phyloP scores from a whole-genome alignment of 352 stramenopile species.

The Pythium diclinum region DNA sequence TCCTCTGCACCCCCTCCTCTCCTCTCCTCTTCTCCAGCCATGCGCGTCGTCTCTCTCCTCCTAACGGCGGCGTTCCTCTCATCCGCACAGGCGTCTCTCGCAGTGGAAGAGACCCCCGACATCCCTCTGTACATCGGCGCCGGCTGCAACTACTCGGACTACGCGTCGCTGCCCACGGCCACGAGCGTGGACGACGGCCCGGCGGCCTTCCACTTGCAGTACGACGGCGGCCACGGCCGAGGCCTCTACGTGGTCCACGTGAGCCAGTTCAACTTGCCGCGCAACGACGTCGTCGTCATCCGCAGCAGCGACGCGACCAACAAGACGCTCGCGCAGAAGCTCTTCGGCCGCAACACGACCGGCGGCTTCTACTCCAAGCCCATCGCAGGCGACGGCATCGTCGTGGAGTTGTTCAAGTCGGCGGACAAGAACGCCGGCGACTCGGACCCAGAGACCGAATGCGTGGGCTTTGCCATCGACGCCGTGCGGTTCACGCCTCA shows the following conservation, averaged over 20 bases:
- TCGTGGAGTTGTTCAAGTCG: slow-evolving; percentile 47
- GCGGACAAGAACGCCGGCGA: slow-evolving; percentile 2
- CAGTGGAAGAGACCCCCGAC: not conserved
- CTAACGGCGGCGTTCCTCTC: not conserved
- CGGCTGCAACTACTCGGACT: slow-evolving; percentile 59
- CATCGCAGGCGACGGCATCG: slow-evolving; percentile 40
- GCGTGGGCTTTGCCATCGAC: slow-evolving; percentile 51
- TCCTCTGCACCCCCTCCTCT: not conserved
- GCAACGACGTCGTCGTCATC: slow-evolving; percentile 45
- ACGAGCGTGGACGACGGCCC: not conserved
- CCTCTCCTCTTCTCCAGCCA: not conserved
- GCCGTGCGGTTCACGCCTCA: slow-evolving; percentile 43
- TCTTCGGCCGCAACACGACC: slow-evolving; percentile 46
- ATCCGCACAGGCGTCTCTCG: not conserved
- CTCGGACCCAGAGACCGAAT: slow-evolving; percentile 21
- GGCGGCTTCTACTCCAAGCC: slow-evolving; percentile 52
- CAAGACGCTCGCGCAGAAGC: slow-evolving; percentile 17
- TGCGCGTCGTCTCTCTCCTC: not conserved
- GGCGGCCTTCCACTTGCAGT: slow-evolving; percentile 43
- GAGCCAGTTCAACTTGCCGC: slow-evolving; percentile 44
- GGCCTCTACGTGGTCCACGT: slow-evolving; percentile 68
- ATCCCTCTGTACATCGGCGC: slow-evolving; percentile 32
- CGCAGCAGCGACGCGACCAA: slow-evolving; percentile 28
- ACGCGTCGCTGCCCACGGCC: slow-evolving; percentile 29
- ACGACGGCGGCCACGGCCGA: slow-evolving; percentile 43